Conservation (phyloP, 2,329 filamentous ascomycete species). For the Purpureocillium takamizusanense region DNA sequence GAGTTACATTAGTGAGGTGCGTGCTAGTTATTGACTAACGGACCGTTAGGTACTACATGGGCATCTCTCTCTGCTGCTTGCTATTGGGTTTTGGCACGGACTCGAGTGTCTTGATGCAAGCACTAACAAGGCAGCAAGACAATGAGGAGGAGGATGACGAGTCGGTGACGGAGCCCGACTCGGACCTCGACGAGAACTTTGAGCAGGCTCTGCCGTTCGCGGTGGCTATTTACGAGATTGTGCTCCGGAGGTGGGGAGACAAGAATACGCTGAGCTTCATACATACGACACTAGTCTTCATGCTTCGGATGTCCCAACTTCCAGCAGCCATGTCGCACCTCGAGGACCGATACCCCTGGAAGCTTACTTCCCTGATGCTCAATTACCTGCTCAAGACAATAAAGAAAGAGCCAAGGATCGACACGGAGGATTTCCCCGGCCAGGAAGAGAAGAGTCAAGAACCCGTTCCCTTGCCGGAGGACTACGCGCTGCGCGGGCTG, state of each 20-base stretch:
- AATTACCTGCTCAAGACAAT: conserved; percentile 23
- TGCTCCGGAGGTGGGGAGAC: conserved; percentile 44
- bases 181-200: conserved; percentile 17
- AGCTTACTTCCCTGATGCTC: conserved; percentile 25
- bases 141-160: conserved; percentile 16
- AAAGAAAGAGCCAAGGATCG: conserved; percentile 25
- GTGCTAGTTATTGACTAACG: conserved; percentile 1
- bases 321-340: conserved; percentile 33
- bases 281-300: conserved; percentile 53
- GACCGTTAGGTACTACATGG: conserved; percentile 19
- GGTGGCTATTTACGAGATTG: conserved; percentile 32
- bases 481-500: conserved; percentile 57
- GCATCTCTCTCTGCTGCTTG: conserved; percentile 20
- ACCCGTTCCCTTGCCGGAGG: conserved; percentile 55
- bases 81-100: conserved; percentile 26
- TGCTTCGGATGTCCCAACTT: conserved; percentile 34
- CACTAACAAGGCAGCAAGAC: no score
- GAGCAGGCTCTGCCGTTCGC: conserved; percentile 29
- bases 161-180: conserved; percentile 10
- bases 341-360: conserved; percentile 43
- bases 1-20: background rate
- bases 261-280: conserved; percentile 52
- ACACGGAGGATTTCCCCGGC: conserved; percentile 35
- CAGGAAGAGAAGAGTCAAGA: conserved; percentile 25
- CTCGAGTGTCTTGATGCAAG: conserved; percentile 35